These are phyloP conservation scores for Umbilicus rupestris DNA, from an alignment of 164 flowering plant species.

Conservation along the genomic window DNA sequence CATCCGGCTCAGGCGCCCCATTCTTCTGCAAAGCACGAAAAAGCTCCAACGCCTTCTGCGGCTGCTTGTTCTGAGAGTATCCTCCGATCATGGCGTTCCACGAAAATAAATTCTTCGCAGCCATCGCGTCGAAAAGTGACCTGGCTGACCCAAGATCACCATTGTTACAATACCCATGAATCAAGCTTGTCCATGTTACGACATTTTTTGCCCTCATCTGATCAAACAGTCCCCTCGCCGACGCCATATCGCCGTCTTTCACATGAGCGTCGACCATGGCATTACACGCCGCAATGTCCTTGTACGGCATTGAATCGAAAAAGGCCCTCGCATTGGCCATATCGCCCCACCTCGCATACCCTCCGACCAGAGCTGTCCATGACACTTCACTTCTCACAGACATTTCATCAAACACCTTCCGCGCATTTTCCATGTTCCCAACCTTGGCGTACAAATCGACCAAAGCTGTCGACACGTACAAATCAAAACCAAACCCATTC, in stretches of 20 bases:
- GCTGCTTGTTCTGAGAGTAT: constrained; percentile 52
- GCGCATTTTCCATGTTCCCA: constrained; percentile 32
- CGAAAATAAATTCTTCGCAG: constrained; percentile 50
- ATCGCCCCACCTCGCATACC: constrained; percentile 56
- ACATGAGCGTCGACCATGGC: constrained; percentile 58
- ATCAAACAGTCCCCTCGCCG: constrained; percentile 42
- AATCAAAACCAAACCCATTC: constrained; percentile 42
- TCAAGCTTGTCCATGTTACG: constrained; percentile 71
- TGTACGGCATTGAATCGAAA: constrained; percentile 49
- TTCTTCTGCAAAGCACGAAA: constrained; percentile 48
- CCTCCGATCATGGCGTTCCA: constrained; percentile 87
- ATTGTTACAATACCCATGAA: constrained; percentile 48
- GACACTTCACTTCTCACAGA: constrained; percentile 42
- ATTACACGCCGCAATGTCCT: constrained; percentile 47
- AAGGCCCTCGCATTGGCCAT: constrained; percentile 28
- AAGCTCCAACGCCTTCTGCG: constrained; percentile 45
- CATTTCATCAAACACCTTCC: constrained; percentile 69
- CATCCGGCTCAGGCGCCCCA: constrained; percentile 44
- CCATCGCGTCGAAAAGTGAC: constrained; percentile 53
- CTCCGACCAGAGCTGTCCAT: constrained; percentile 62
- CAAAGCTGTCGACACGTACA: constrained; percentile 57
- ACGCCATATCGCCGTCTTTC: constrained; percentile 46
- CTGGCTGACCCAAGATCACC: constrained; percentile 48
- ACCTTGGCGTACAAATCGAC: constrained; percentile 66
- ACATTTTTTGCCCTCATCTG: constrained; percentile 51